These are phyloP conservation scores for Trichosporon ovoides DNA, from an alignment of 1,284 basidiomycete genomes.

Conservation along the genomic window DNA sequence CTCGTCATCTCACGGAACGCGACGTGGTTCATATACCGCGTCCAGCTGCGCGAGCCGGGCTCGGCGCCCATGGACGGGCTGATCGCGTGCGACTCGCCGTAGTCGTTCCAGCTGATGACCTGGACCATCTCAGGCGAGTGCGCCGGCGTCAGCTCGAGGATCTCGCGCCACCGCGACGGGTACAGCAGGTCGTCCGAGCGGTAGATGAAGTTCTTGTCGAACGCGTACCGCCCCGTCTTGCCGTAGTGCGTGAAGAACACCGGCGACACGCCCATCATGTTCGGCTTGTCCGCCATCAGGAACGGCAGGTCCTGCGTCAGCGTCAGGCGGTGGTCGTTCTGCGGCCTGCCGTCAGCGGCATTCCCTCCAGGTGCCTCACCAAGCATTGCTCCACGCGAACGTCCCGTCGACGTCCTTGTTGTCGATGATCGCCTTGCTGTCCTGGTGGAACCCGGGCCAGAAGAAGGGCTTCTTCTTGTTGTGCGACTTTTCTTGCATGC, in stretches of 20 bases:
- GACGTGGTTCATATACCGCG: constrained; percentile 40
- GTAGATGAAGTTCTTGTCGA: constrained; percentile 50
- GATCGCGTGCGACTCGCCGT: constrained; percentile 47
- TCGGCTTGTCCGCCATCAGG: constrained; percentile 48
- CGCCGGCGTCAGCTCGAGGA: constrained; percentile 28
- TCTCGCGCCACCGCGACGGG: constrained; percentile 38
- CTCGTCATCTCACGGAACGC: constrained; percentile 42
- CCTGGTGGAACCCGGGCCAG: constrained; percentile 47
- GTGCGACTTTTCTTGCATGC: constrained; percentile 22
- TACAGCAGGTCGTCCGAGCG: constrained; percentile 48
- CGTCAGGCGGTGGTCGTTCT: constrained; percentile 25
- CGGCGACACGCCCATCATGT: constrained; percentile 60
- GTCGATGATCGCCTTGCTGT: constrained; percentile 32
- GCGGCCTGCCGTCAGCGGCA: constrained; percentile 30
- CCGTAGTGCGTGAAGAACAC: constrained; percentile 58
- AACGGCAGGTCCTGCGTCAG: constrained; percentile 38
- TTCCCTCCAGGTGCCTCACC: constrained; percentile 26
- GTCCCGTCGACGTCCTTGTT: constrained; percentile 38
- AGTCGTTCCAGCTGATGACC: constrained; percentile 49
- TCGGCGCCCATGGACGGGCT: constrained; percentile 44
- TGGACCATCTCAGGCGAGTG: constrained; percentile 43
- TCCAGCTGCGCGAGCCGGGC: constrained; percentile 46
- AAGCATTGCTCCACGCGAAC: constrained; percentile 47
- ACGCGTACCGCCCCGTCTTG: constrained; percentile 41
- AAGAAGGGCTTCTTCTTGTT: constrained; percentile 40